Evolutionary conservation across 495 filamentous ascomycete genomes (phyloP).

Genomic region (Thermothielavioides terrestris): DNA sequence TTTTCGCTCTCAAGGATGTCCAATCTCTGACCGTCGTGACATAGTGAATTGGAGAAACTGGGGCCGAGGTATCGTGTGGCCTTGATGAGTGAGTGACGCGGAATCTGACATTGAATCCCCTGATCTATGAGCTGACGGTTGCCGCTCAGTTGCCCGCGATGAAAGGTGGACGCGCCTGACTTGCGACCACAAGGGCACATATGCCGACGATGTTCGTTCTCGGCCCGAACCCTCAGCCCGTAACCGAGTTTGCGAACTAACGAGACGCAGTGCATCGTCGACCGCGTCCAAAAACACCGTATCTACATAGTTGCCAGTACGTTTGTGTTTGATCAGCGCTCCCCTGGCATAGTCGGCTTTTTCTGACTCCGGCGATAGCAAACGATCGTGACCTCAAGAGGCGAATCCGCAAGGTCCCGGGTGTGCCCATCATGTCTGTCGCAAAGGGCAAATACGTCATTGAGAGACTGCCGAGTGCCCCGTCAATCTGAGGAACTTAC

Average conservation of each 20-base stretch:
- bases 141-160: constrained; percentile 73
- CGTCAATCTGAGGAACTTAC: constrained; percentile 30
- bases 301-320: constrained; percentile 69
- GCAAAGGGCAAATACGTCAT: constrained; percentile 83
- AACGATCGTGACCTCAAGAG: constrained; percentile 81
- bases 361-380: constrained; percentile 34
- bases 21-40: constrained; percentile 34
- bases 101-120: too few species aligned
- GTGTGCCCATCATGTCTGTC: constrained; percentile 49
- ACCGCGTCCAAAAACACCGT: constrained; percentile 65
- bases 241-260: constrained; percentile 1
- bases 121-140: background rate
- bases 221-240: too few species aligned
- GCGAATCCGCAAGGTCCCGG: constrained; percentile 71
- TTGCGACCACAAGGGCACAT: constrained; percentile 84
- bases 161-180: constrained; percentile 75
- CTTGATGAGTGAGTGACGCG: constrained; percentile 46
- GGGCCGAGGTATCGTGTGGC: constrained; percentile 85
- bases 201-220: constrained; percentile 71
- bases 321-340: constrained; percentile 1
- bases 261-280: constrained; percentile 59
- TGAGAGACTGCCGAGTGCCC: constrained; percentile 79
- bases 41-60: constrained; percentile 75
- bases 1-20: background rate
- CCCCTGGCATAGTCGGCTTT: background rate